phyloP scores from a whole-genome alignment of 345 rosid genomes.

The Stellera chamaejasme region DNA sequence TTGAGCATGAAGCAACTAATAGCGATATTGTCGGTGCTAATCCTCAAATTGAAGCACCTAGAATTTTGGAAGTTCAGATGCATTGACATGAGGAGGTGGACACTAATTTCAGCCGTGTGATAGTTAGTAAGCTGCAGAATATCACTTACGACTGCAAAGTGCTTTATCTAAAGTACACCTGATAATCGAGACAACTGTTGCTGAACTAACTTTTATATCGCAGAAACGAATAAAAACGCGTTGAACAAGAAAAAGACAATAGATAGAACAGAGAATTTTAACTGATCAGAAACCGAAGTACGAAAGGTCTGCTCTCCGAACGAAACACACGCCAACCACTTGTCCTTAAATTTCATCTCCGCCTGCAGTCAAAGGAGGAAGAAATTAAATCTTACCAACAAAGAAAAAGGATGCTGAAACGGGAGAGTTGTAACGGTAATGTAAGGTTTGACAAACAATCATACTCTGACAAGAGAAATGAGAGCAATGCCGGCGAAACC shows the following conservation, averaged over 20 bases:
- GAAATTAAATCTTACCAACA: background rate
- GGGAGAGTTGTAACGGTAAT: background rate
- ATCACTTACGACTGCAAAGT: no score
- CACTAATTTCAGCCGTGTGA: no score
- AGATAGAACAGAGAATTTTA: conserved; percentile 8
- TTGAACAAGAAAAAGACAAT: background rate
- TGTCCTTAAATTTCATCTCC: conserved; percentile 75
- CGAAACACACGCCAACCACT: conserved; percentile 84
- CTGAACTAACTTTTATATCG: no score
- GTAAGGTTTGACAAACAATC: background rate
- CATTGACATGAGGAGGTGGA: no score
- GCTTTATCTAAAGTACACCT: no score
- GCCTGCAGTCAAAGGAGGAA: conserved; percentile 34
- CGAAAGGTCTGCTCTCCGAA: conserved; percentile 90
- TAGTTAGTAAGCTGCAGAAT: no score
- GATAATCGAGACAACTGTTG: no score
- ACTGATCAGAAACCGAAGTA: conserved; percentile 65
- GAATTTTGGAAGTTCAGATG: no score
- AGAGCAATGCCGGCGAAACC: conserved; percentile 88
- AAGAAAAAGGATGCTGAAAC: background rate
- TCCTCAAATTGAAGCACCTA: no score
- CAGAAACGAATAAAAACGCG: background rate
- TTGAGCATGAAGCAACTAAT: no score
- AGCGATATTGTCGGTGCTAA: no score
- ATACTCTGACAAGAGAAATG: conserved; percentile 57